A percentile compares a stretch with the other conserved stretches of the same genome.
Conservation (phyloP, 495 filamentous ascomycete species). For the Hypoxylon fuscum region DNA sequence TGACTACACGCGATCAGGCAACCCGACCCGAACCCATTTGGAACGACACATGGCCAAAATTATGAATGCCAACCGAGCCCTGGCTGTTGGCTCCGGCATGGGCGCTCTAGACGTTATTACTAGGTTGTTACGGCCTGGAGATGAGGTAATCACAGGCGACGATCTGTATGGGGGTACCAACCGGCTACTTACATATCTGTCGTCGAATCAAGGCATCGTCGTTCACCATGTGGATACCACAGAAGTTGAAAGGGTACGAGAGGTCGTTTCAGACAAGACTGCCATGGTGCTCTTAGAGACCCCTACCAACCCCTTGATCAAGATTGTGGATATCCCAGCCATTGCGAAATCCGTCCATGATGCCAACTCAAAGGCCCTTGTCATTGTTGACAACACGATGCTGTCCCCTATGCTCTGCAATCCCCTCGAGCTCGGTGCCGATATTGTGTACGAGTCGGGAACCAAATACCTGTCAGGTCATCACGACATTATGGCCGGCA, state of each 20-base stretch:
- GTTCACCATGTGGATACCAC: slow-evolving; percentile 98
- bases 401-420: slow-evolving; percentile 91
- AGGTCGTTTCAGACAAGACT: slow-evolving; percentile 79
- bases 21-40: slow-evolving; percentile 94
- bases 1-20: slow-evolving; percentile 97
- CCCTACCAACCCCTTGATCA: slow-evolving; percentile 97
- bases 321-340: slow-evolving; percentile 88
- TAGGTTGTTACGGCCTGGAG: slow-evolving; percentile 89
- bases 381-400: slow-evolving; percentile 98
- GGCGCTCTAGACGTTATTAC: slow-evolving; percentile 96
- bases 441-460: slow-evolving; percentile 96
- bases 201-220: slow-evolving; percentile 83
- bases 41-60: slow-evolving; percentile 98
- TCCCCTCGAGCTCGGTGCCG: slow-evolving; percentile 91
- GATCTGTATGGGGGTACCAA: slow-evolving; percentile 97
- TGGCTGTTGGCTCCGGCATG: slow-evolving; percentile 96
- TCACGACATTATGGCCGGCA: slow-evolving; percentile 98
- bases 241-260: slow-evolving; percentile 68
- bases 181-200: slow-evolving; percentile 89
- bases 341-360: slow-evolving; percentile 80
- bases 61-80: slow-evolving; percentile 90
- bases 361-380: slow-evolving; percentile 80
- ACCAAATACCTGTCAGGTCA: slow-evolving; percentile 98
- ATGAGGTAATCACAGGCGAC: slow-evolving; percentile 96
- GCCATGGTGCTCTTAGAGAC: slow-evolving; percentile 97